A percentile compares a stretch with the other conserved stretches of the same genome.
phyloP scores from a whole-genome alignment of 2,329 filamentous ascomycete species.

The Pleurostoma richardsiae region DNA sequence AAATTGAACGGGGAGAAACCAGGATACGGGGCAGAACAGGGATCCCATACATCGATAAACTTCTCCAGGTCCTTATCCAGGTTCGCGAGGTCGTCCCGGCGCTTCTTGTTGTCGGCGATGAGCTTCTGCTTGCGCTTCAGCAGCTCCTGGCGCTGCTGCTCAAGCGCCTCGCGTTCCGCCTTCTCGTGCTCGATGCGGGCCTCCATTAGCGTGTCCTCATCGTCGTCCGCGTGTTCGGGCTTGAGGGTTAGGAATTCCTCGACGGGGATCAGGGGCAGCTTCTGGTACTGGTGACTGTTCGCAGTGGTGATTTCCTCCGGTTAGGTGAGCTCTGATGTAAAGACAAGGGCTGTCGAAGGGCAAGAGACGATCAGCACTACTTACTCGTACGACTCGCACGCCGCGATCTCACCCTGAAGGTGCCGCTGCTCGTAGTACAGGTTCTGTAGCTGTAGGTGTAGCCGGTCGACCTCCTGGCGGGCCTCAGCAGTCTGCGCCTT shows the following conservation, averaged over 20 bases:
- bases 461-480: conserved; percentile 81
- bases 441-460: conserved; percentile 92
- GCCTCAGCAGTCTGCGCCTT: conserved; percentile 83
- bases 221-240: conserved; percentile 66
- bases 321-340: too few relatives aligned
- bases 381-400: conserved; percentile 88
- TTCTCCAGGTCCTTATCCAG: conserved; percentile 89
- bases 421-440: conserved; percentile 94
- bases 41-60: conserved; percentile 72
- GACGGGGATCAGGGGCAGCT: conserved; percentile 76
- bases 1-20: conserved; percentile 2
- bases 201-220: conserved; percentile 80
- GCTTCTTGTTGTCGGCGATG: conserved; percentile 74
- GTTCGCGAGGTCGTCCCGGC: conserved; percentile 88
- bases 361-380: conserved; percentile 24
- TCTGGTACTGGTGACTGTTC: conserved; percentile 77
- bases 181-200: conserved; percentile 90
- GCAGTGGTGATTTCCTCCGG: background rate
- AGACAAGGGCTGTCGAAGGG: too few relatives aligned
- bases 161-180: conserved; percentile 74
- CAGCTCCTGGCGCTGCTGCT: conserved; percentile 75
- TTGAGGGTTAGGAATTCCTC: conserved; percentile 76
- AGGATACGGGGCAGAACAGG: background rate
- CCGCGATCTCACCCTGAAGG: conserved; percentile 81
- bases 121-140: conserved; percentile 61